Evolutionary conservation across 768 basidiomycete genomes (phyloP), one percentile per base, ranked within the genome.

Genomic region (Myochromella boudieri): DNA sequence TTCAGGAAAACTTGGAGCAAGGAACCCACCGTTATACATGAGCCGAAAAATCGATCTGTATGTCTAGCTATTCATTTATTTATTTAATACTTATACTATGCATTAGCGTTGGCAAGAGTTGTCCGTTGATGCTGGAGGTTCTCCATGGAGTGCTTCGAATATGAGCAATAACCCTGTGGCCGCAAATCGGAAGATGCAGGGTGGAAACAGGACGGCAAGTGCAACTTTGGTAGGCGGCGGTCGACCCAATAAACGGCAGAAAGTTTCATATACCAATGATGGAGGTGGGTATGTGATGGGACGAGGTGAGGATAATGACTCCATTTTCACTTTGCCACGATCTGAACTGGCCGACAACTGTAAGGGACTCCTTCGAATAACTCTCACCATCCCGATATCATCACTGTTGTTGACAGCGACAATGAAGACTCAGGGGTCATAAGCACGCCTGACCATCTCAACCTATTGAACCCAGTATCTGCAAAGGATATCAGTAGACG

Each of bases 1-100:
- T n/a, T n/a, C n/a, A n/a, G n/a, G n/a, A n/a, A n/a, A n/a, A 53
- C 48, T 25, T 56, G 51, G 51, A 38, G 27, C 4, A 37, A 42
- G 20, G 1, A 28, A 33, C 43, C 49, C 3, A 51, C 49, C 12
- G 3, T 8, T 6, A 51, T 46, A 21, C 6, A 1, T 7, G 22
- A 26, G 12, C 49, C 49, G 17, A 4, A 14, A 14, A 51, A 51
- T n/a, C 1, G 10, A 15, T 1, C 14, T 44, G 43, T 49, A 44
- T 38, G 43, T 27, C n/a, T 20, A 2, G 22, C 15, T 6, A 5
- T 37, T 3, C 7, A 14, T 38, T 37, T 22, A 22, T 4, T n/a
- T 3, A 12, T 34, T 34, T n/a, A n/a, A 34, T 34, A 6, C 18
- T n/a, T n/a, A n/a, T n/a, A n/a, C n/a, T n/a, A n/a, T n/a, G n/a